Conservation (phyloP, 768 basidiomycete genomes). For the Suillus americanus region DNA sequence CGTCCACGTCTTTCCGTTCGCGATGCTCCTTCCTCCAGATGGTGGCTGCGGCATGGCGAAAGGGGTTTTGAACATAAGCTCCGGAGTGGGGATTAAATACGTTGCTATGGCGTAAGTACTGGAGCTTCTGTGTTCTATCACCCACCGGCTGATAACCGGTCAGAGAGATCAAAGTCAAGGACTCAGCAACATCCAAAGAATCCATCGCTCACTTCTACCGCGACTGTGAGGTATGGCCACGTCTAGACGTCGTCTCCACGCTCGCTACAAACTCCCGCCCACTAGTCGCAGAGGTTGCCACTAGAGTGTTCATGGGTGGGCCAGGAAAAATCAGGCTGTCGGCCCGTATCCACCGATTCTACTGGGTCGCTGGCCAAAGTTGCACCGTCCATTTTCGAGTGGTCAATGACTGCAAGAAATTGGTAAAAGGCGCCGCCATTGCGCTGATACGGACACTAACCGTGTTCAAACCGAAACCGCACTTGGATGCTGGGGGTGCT, state of each 20-base stretch:
- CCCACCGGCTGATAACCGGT: background rate
- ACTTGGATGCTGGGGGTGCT: conserved; percentile 29
- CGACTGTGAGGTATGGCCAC: conserved; percentile 77
- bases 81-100: conserved; percentile 70
- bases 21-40: conserved; percentile 62
- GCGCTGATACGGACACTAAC: conserved; percentile 65
- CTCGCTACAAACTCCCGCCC: conserved; percentile 63
- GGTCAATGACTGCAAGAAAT: conserved; percentile 65
- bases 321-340: conserved; percentile 63
- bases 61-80: conserved; percentile 53
- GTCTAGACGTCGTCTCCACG: conserved; percentile 57
- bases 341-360: conserved; percentile 65
- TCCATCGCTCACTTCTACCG: conserved; percentile 92
- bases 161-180: conserved; percentile 77
- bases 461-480: conserved; percentile 56
- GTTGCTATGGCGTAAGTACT: conserved; percentile 73
- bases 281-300: conserved; percentile 54
- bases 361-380: conserved; percentile 82
- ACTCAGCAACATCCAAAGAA: conserved; percentile 52
- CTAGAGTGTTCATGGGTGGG: conserved; percentile 61
- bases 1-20: conserved; percentile 68
- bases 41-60: conserved; percentile 53
- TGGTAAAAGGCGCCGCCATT: conserved; percentile 63
- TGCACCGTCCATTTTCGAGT: conserved; percentile 68
- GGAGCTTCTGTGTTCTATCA: conserved; percentile 5